phyloP scores from a whole-genome alignment of 2,329 filamentous ascomycete species.

The Diaporthe vaccinii region DNA sequence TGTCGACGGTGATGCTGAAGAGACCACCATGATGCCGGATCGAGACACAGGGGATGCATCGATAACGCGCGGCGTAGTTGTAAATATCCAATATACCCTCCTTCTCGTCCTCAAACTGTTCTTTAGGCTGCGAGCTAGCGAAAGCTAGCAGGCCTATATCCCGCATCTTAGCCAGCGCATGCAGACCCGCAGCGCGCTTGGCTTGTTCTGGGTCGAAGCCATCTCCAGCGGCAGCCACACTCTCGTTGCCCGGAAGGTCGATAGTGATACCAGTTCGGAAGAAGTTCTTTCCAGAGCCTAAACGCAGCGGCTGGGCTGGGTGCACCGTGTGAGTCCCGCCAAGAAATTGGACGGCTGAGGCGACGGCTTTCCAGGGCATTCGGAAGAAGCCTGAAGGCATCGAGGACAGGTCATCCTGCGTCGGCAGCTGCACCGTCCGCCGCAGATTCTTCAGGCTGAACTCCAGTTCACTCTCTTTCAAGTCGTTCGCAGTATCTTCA shows the following conservation, averaged over 20 bases:
- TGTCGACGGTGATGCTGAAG: constrained; percentile 2
- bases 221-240: background rate
- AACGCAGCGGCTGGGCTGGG: background rate
- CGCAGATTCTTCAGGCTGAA: background rate
- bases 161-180: constrained; percentile 13
- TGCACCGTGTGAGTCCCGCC: background rate
- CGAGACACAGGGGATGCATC: background rate
- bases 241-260: background rate
- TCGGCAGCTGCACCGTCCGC: background rate
- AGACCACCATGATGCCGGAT: background rate
- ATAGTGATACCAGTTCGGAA: background rate
- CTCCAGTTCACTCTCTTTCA: background rate
- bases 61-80: constrained; percentile 36
- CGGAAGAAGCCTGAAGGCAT: background rate
- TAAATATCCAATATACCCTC: constrained; percentile 11
- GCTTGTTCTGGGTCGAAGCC: background rate
- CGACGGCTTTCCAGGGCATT: background rate
- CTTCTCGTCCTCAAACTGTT: background rate
- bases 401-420: background rate
- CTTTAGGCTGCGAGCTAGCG: background rate
- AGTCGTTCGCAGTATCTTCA: background rate
- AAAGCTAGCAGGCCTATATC: background rate
- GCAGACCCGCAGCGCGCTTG: background rate
- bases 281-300: background rate
- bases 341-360: background rate